Conservation (phyloP, 108 stramenopile species). For the Pseudonitzschia pungens region DNA sequence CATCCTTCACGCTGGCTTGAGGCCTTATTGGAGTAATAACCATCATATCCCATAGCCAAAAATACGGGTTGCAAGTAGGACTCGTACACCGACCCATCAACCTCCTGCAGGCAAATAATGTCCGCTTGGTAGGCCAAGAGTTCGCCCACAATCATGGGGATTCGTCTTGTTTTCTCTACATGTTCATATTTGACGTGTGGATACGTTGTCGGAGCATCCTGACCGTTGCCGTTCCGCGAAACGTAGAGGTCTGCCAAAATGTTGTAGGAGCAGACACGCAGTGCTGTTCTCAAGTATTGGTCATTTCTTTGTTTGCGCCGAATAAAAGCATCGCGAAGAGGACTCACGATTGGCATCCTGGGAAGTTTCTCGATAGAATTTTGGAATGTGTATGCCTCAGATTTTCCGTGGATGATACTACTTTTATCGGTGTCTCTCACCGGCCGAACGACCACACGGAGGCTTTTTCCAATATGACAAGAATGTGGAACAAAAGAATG, state of each 20-base stretch:
- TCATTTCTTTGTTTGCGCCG: constrained; percentile 15
- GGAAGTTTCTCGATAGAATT: constrained; percentile 21
- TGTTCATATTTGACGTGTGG: constrained; percentile 47
- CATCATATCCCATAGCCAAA: constrained; percentile 46
- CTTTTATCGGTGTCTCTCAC: background rate
- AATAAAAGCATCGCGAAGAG: constrained; percentile 7
- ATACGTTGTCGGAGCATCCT: constrained; percentile 40
- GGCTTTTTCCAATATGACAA: constrained; percentile 27
- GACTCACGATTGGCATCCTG: constrained; percentile 9
- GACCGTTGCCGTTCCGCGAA: constrained; percentile 32
- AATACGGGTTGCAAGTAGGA: constrained; percentile 34
- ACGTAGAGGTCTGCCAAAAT: constrained; percentile 66
- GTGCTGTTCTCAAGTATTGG: constrained; percentile 17
- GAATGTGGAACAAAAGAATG: constrained; percentile 22
- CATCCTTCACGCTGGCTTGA: constrained; percentile 49
- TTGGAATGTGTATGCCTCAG: constrained; percentile 47
- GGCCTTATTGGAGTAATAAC: constrained; percentile 50
- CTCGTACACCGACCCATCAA: constrained; percentile 50
- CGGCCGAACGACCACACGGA: constrained; percentile 12
- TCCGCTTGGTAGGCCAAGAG: constrained; percentile 66
- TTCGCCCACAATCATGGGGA: constrained; percentile 72
- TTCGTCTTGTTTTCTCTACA: constrained; percentile 47
- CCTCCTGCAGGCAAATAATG: constrained; percentile 78
- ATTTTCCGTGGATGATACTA: constrained; percentile 6
- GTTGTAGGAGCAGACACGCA: constrained; percentile 72